Evolutionary conservation across 2,329 filamentous ascomycete genomes (phyloP), one percentile per base, ranked within the genome.

Genomic region (Celoporthe dispersa): DNA sequence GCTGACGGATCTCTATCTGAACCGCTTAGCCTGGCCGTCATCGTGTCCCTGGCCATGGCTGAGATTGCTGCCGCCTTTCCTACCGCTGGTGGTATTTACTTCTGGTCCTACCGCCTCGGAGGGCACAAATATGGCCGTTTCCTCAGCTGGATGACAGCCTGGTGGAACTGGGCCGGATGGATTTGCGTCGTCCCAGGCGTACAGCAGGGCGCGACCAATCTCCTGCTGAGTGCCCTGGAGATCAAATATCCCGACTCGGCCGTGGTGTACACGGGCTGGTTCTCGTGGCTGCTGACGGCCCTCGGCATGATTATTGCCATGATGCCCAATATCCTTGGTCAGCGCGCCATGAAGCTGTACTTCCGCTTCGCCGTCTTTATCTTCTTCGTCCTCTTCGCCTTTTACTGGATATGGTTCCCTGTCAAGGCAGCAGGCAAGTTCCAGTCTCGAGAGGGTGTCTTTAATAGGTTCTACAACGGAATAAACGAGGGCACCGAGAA

Each of bases 321-420:
- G 76, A 70, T 75, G 2, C 79, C 80, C 11, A 81, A 81, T 68
- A 73, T 81, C 62, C 74, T 79, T 71, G 78, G 74, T 28, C 77
- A 79, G 68, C 73, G 73, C 62, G 75, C 79, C 22, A 73, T 81
- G 39, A 73, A 77, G 73, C 71, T 76, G 53, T 80, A 81, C 65
- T 81, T 81, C 67, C 78, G 80, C 25, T 80, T 81, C 59, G 79
- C 79, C 11, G 73, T 80, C 28, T 69, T 78, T 67, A 79, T 80
- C 66, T 81, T 80, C 74, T 78, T 79, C 59, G 66, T 74, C 9
- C 74, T 81, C 6, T 76, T 81, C 64, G 71, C 77, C 25, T 71
- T 80, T 25, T 81, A 80, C 68, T 80, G 77, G 78, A 78, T 78
- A 65, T 81, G 80, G 80, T 80, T 82, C 68, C 80, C 80, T 12